Percentiles rank a stretch among this genome's conserved stretches.
phyloP scores from a whole-genome alignment of 192 early-diverging fungal genomes.

The Phycomyces nitens region DNA sequence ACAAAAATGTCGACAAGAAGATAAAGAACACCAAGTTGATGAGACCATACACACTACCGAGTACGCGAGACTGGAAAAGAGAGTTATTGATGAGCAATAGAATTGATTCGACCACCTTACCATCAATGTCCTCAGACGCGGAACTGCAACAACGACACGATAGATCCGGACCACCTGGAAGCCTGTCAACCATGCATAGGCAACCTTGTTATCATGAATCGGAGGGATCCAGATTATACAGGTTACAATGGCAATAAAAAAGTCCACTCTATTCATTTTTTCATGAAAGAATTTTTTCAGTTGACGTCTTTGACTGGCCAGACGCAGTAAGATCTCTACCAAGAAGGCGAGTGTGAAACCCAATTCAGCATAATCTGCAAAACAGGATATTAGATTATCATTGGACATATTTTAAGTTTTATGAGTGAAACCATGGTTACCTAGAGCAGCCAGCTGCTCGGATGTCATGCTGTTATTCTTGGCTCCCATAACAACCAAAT shows the following conservation, averaged over 20 bases:
- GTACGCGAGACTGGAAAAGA: slow-evolving; percentile 40
- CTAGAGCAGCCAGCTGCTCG: slow-evolving; percentile 18
- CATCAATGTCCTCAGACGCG: slow-evolving; percentile 43
- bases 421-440: slow-evolving; percentile 14
- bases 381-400: background rate
- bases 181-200: slow-evolving; percentile 48
- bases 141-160: slow-evolving; percentile 45
- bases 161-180: slow-evolving; percentile 55
- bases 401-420: slow-evolving; percentile 1
- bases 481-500: slow-evolving; percentile 48
- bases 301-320: slow-evolving; percentile 29
- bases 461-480: slow-evolving; percentile 32
- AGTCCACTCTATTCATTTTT: slow-evolving; percentile 43
- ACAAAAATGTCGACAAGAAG: slow-evolving; percentile 43
- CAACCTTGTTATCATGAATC: slow-evolving; percentile 33
- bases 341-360: slow-evolving; percentile 48
- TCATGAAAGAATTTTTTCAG: slow-evolving; percentile 40
- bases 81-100: background rate
- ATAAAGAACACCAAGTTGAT: slow-evolving; percentile 59
- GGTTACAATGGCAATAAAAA: slow-evolving; percentile 43
- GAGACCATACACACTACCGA: slow-evolving; percentile 56
- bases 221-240: slow-evolving; percentile 50
- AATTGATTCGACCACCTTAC: slow-evolving; percentile 27
- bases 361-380: slow-evolving; percentile 40
- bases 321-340: slow-evolving; percentile 45